Base-by-base conservation (phyloP, 148 eudicot genomes). In the Chenopodium quinoa region DNA sequence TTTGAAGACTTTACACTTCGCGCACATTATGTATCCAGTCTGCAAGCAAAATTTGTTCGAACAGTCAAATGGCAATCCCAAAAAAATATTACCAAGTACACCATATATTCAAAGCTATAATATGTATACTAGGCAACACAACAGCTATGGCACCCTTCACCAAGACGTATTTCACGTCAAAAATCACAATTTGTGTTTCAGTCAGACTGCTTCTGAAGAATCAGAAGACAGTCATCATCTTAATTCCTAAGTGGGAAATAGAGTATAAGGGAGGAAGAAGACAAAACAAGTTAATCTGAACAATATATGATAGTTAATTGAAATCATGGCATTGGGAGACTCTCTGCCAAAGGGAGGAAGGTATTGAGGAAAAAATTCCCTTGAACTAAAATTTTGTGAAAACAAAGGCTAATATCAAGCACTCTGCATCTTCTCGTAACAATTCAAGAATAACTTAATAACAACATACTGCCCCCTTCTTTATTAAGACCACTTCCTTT, bases 1-100 rank as follows among this genome's bases (percentile, higher is more conserved):
- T 83, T 89, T 95, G 88, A 88, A 95, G 50, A 95, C 98, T 87
- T 95, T 95, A 90, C 98, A 95, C 82, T 91, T 93, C 37, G 93
- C 70, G 74, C 98, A 95, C 79, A 93, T 83, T 64, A 87, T 72
- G 80, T 85, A 92, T 70, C 98, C 98, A 81, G 89, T 76, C 98
- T 94, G 91, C 89, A 73, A 76, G 48, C 48, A 73, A 27, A 68
- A 19, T 64, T 47, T 1, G 20, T 37, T 83, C 71, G 22, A 73
- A 84, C 23, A 32, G 69, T 77, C 32, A 47, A 73, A 71, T 69
- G 71, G 40, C 54, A n/a, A 7, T 8, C 16, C 11, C 25, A 32
- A 31, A 32, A 7, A 46, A 22, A 22, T 34, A 31, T 31, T 9
- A 47, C 7, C 23, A 47, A 66, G 23, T 19, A 71, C 75, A 72